A percentile compares a stretch with the other conserved stretches of the same genome.
Evolutionary conservation across 2,329 filamentous ascomycete species (phyloP).

Genomic region (Mollisia scopiformis): DNA sequence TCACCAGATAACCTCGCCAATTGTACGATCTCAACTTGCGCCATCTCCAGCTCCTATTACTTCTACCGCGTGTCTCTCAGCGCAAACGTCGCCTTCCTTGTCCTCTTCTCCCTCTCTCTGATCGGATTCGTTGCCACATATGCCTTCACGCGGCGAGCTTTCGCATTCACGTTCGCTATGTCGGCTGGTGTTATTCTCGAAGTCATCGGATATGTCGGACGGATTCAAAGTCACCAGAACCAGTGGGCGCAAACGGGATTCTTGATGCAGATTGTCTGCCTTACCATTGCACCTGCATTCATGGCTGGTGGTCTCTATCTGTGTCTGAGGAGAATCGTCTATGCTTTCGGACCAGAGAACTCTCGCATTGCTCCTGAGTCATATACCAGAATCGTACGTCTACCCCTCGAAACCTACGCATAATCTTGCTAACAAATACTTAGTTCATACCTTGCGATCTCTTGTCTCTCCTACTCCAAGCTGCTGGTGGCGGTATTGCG

Average conservation of each 20-base stretch:
- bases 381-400: constrained; percentile 52
- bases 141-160: constrained; percentile 48
- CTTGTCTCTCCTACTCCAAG: constrained; percentile 62
- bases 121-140: constrained; percentile 46
- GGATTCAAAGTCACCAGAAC: constrained; percentile 58
- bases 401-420: constrained; percentile 36
- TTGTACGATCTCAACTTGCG: constrained; percentile 42
- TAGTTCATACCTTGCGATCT: constrained; percentile 67
- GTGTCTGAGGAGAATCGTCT: constrained; percentile 55
- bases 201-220: constrained; percentile 60
- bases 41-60: constrained; percentile 45
- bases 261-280: constrained; percentile 60
- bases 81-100: constrained; percentile 55
- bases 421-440: background rate
- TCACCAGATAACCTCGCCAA: constrained; percentile 6
- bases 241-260: constrained; percentile 52
- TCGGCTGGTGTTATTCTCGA: constrained; percentile 56
- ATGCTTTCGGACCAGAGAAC: constrained; percentile 50
- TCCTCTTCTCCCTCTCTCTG: constrained; percentile 50
- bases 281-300: constrained; percentile 69
- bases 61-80: constrained; percentile 55
- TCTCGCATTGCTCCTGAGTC: constrained; percentile 49
- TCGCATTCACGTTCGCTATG: constrained; percentile 57
- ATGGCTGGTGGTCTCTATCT: constrained; percentile 67
- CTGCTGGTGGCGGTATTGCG: constrained; percentile 60